Evolutionary conservation across 2,329 filamentous ascomycete genomes (phyloP).

Genomic region (Trichothecium sympodiale): DNA sequence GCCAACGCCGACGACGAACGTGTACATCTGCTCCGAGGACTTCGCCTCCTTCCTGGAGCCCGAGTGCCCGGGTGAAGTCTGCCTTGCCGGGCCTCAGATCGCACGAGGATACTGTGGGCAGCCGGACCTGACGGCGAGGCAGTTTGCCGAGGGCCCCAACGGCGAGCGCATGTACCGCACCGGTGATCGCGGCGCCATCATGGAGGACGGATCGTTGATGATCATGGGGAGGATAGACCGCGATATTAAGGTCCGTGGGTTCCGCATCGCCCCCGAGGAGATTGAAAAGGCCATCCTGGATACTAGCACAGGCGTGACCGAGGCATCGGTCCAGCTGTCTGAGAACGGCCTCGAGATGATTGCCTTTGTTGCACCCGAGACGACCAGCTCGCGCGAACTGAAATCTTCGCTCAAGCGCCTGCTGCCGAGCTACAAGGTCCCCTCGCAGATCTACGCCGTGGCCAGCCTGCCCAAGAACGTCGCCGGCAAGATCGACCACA

Average conservation of each 20-base stretch:
- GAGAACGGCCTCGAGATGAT: conserved; percentile 5
- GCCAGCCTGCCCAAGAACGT: conserved; percentile 4
- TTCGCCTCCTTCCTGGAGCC: conserved; percentile 1
- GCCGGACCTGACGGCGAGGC: conserved; percentile 3
- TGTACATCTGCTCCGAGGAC: conserved; percentile 4
- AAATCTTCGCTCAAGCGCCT: neutral
- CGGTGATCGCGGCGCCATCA: conserved; percentile 6
- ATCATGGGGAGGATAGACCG: conserved; percentile 8
- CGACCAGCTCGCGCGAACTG: neutral
- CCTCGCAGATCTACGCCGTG: neutral
- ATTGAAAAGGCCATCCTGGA: conserved; percentile 7
- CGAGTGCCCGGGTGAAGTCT: conserved; percentile 5
- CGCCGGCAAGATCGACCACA: conserved; percentile 8
- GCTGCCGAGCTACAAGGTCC: conserved; percentile 7
- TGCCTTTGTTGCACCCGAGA: conserved; percentile 4
- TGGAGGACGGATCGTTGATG: conserved; percentile 4
- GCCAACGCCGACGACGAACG: conserved; percentile 1
- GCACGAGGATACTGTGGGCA: conserved; percentile 5
- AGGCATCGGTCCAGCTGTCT: conserved; percentile 5
- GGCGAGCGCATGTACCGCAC: conserved; percentile 7
- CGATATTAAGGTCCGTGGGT: conserved; percentile 9
- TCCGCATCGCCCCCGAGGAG: conserved; percentile 8
- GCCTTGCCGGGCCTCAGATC: conserved; percentile 4
- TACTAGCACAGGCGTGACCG: neutral
- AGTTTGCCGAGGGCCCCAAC: conserved; percentile 2